Percentiles rank a stretch among this genome's conserved stretches.
phyloP scores from a whole-genome alignment of 441 rosid species.

The Gossypium davidsonii region DNA sequence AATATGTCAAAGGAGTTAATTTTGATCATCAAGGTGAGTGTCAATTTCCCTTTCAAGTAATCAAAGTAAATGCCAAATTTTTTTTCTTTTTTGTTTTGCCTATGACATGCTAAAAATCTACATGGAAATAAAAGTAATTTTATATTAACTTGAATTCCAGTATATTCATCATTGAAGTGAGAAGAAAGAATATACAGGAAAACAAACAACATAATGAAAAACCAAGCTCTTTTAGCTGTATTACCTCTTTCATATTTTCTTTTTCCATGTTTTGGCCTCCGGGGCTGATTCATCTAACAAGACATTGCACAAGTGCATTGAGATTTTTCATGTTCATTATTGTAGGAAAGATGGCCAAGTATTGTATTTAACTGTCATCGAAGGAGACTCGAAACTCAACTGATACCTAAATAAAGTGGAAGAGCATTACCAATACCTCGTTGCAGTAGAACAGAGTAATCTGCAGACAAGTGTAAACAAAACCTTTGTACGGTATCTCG shows the following conservation, averaged over 20 bases:
- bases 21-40: conserved; percentile 22
- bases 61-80: background rate
- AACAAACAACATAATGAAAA: background rate
- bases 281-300: background rate
- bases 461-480: conserved; percentile 2
- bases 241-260: background rate
- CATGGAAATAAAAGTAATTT: background rate
- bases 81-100: no score
- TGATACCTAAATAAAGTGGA: background rate
- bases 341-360: background rate
- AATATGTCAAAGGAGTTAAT: conserved; percentile 14
- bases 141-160: background rate
- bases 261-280: background rate
- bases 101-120: background rate
- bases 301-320: background rate
- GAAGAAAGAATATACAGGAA: background rate
- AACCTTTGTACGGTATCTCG: background rate
- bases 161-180: background rate
- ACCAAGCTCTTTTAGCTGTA: background rate
- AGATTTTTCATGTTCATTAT: background rate
- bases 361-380: background rate
- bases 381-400: background rate
- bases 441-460: background rate
- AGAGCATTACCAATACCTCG: background rate
- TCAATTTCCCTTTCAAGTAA: background rate